Evolutionary conservation across 345 rosid species (phyloP), one percentile per base, ranked within the genome.

Genomic region (Mallotus nudiflorus): DNA sequence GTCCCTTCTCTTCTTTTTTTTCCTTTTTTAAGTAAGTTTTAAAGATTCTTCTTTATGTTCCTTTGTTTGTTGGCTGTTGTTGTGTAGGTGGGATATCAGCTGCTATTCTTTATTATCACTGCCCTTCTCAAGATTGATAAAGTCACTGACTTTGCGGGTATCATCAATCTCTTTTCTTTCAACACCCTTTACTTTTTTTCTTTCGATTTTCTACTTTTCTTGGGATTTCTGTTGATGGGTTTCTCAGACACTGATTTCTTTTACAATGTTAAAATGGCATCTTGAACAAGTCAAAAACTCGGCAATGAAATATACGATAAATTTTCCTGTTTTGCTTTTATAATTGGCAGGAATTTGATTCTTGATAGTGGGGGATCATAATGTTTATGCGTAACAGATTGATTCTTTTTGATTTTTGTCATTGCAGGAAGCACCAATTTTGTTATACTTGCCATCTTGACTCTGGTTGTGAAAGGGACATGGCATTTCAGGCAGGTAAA

Each of bases 81-180:
- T 62, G 7, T 75, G 77, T 70, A 91, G 97, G 91, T 86, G 77
- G 88, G 79, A 56, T 94, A 90, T 72, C 97, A 94, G 77, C 69
- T 88, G 2, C 44, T 88, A 42, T 91, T 94, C 83, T 94, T 90
- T 64, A 62, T 88, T 52, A 75, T 94, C 89, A 87, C 95, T 51
- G 95, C 93, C 73, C 82, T 88, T 72, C 89, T 87, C 81, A 91
- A 87, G 81, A 77, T 87, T 69, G 95, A 94, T 80, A 88, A 91
- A 86, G 91, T 91, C 83, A 94, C 95, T 24, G 98, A 91, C 84
- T 90, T 94, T 78, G 97, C 96, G 2, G 97, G 98, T 91, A 86
- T 19, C 14, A 5, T n/a, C n/a, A n/a, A n/a, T n/a, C n/a, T n/a
- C n/a, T n/a, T n/a, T n/a, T n/a, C 2, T 62, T 29, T 40, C 37